Base-by-base conservation (phyloP, 257 asterid species). In the Ehretia macrophylla region DNA sequence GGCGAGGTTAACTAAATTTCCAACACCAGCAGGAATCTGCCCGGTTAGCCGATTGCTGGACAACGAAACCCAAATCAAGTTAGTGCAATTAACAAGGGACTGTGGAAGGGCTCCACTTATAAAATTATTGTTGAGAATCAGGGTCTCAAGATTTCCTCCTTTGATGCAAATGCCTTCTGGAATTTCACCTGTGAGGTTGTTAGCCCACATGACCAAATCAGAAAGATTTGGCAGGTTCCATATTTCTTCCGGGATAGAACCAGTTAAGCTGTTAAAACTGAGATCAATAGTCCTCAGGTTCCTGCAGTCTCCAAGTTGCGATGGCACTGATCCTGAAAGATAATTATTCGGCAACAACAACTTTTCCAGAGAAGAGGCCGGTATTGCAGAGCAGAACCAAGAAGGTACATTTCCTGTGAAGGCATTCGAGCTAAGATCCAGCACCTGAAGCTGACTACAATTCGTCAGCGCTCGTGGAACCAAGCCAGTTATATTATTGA, bases 191-290 rank as follows among this genome's bases (percentile, higher is more conserved):
- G 83, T 77, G 50, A 92, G 76, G 58, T 73, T 73, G 61, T 88
- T 92, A 4, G 97, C 97, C 97, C 97, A 88, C 86, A 92, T 82
- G 32, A 92, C 77, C 46, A 92, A 51, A 17, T 92, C 97, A 0
- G 83, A 72, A 38, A 88, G 77, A 70, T 66, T 74, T 10, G 96
- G 99, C 52, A 88, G 58, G 14, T 20, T 63, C 99, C 99, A 92
- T 16, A 92, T 77, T 58, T 79, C 87, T 14, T 18, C 58, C 16
- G 99, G 99, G 60, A 92, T 71, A 1, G 85, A 54, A 59, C 73
- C 97, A 20, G 51, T 68, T 40, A 92, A 64, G 39, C 14, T 35
- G 71, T 92, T 92, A 85, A 88, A 92, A 79, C 99, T 92, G 54
- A 92, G 81, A 67, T 92, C 99, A 59, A 92, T 77, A 1, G 87